phyloP scores from a whole-genome alignment of 108 stramenopile genomes.

The Nitzschia sp. region DNA sequence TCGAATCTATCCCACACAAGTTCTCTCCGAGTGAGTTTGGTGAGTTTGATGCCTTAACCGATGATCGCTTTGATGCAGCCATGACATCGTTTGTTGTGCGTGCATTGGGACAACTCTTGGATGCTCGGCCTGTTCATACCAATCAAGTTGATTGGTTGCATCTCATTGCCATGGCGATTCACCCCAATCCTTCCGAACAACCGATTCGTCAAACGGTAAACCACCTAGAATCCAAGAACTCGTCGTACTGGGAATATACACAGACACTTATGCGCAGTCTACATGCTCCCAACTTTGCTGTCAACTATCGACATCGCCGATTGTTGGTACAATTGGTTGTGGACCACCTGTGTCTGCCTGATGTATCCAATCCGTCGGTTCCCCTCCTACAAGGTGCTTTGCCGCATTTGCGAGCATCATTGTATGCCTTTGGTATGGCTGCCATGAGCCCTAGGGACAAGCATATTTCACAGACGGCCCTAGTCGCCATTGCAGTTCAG shows the following conservation, averaged over 20 bases:
- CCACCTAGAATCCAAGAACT: constrained; percentile 29
- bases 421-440: constrained; percentile 38
- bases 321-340: constrained; percentile 39
- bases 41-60: constrained; percentile 34
- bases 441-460: constrained; percentile 33
- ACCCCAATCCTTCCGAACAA: constrained; percentile 41
- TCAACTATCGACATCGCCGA: constrained; percentile 47
- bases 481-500: constrained; percentile 36
- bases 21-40: constrained; percentile 36
- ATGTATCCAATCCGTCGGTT: background rate
- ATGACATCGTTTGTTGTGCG: constrained; percentile 36
- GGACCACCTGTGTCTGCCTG: constrained; percentile 30
- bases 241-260: constrained; percentile 28
- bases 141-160: constrained; percentile 46
- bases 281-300: constrained; percentile 35
- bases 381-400: constrained; percentile 43
- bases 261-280: constrained; percentile 29
- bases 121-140: constrained; percentile 35
- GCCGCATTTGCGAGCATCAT: constrained; percentile 43
- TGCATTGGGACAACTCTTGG: constrained; percentile 37
- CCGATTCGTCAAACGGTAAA: constrained; percentile 13
- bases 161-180: constrained; percentile 51
- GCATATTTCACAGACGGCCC: constrained; percentile 31
- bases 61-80: constrained; percentile 34
- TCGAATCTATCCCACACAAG: constrained; percentile 25